Evolutionary conservation across 1,284 basidiomycete genomes (phyloP), one percentile per base, ranked within the genome.

Genomic region (Sanguinoderma infundibulare): DNA sequence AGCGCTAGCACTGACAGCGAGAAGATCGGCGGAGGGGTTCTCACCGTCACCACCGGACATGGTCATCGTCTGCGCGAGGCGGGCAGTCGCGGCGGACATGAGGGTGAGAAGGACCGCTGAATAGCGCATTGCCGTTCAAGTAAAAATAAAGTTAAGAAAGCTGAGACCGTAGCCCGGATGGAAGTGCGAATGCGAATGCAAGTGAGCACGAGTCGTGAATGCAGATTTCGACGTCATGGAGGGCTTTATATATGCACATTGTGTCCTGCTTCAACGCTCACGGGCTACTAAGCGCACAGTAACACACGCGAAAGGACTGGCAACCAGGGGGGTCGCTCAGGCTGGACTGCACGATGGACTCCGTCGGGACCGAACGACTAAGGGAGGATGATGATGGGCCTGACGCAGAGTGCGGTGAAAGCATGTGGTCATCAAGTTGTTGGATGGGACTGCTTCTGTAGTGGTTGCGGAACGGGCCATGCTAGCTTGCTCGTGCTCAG

Each of bases 81-180:
- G 40, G 26, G 30, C 17, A 15, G 53, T 28, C 6, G 63, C 59
- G 12, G 50, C 44, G 36, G 59, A 58, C 39, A 53, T 12, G 42
- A 55, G 44, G 50, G 63, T 14, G 26, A 61, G 15, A 42, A 56
- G 17, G 36, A 56, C 38, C 36, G 53, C 30, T 42, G 54, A 64
- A 53, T 53, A 60, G 39, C 53, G 57, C 63, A 61, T 61, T 36
- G 20, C n/a, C n/a, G n/a, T n/a, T n/a, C n/a, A n/a, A 55, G 55
- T 46, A 28, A 39, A 36, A 12, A 14, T 42, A 22, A 24, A 20
- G 20, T n/a, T n/a, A n/a, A n/a, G n/a, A n/a, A n/a, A n/a, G n/a
- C n/a, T n/a, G n/a, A n/a, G n/a, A n/a, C n/a, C n/a, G n/a, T n/a
- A n/a, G n/a, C n/a, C n/a, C n/a, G n/a, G n/a, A n/a, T n/a, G n/a